phyloP scores from a whole-genome alignment of 768 basidiomycete genomes.

The Gelatoporia subvermispora region DNA sequence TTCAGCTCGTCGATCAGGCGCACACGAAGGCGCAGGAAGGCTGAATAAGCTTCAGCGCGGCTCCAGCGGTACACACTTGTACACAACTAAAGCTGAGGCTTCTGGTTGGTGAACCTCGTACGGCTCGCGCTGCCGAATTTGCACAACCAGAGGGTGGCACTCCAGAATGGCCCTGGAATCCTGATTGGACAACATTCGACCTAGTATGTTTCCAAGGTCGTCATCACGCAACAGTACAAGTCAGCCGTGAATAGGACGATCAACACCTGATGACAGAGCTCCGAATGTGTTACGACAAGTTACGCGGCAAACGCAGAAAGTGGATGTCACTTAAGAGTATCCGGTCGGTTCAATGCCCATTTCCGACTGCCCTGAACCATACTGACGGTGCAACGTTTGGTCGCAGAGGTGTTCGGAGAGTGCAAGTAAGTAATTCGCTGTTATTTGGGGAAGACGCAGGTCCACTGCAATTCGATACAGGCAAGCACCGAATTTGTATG shows the following conservation, averaged over 20 bases:
- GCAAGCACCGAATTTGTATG: slow-evolving; percentile 1
- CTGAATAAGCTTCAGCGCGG: too few relatives aligned
- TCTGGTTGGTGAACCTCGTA: too few relatives aligned
- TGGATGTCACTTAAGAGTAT: slow-evolving; percentile 15
- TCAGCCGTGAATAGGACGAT: slow-evolving; percentile 14
- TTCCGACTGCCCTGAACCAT: not conserved
- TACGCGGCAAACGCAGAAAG: slow-evolving; percentile 16
- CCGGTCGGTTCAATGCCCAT: slow-evolving; percentile 7
- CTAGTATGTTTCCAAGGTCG: slow-evolving; percentile 17
- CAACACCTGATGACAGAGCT: slow-evolving; percentile 10
- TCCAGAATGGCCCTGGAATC: slow-evolving; percentile 4
- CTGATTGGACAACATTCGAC: slow-evolving; percentile 14
- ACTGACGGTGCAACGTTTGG: not conserved
- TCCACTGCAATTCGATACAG: not conserved
- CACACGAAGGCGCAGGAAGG: too few relatives aligned
- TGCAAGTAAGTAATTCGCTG: not conserved
- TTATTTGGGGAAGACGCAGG: not conserved
- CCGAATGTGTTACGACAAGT: slow-evolving; percentile 8
- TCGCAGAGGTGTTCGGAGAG: not conserved
- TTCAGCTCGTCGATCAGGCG: too few relatives aligned
- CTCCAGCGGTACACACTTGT: too few relatives aligned
- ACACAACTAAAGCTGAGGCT: too few relatives aligned
- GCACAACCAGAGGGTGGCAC: too few relatives aligned
- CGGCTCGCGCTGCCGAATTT: too few relatives aligned
- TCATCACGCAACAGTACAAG: slow-evolving; percentile 7